Conservation (phyloP, 805 yeast species). For the Sugiyamaella smithiae region DNA sequence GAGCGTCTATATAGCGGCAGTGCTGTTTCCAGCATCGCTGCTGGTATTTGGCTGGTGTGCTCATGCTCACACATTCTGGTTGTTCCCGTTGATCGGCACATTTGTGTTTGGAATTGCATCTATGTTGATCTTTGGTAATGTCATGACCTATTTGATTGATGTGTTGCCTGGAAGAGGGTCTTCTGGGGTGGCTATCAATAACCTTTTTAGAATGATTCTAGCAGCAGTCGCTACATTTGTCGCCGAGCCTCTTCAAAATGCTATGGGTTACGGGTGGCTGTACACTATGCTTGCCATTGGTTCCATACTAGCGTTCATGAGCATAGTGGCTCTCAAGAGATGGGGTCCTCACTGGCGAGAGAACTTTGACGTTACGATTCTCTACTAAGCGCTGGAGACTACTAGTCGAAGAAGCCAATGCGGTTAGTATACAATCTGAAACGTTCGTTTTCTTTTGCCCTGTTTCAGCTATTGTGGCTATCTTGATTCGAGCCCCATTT, state of each 20-base stretch:
- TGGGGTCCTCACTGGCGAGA: slow-evolving; percentile 42
- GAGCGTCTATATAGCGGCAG: slow-evolving; percentile 65
- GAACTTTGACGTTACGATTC: slow-evolving; percentile 39
- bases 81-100: slow-evolving; percentile 75
- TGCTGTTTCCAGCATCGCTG: slow-evolving; percentile 59
- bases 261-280: slow-evolving; percentile 69
- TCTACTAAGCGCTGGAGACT: too few relatives aligned
- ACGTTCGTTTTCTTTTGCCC: not conserved
- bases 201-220: slow-evolving; percentile 64
- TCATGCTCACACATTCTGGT: slow-evolving; percentile 65
- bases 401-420: not conserved
- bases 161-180: slow-evolving; percentile 86
- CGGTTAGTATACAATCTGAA: not conserved
- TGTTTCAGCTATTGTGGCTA: not conserved
- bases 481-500: not conserved
- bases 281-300: slow-evolving; percentile 62
- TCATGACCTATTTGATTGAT: slow-evolving; percentile 78
- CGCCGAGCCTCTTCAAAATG: slow-evolving; percentile 64
- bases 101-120: slow-evolving; percentile 79
- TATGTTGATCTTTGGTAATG: slow-evolving; percentile 79
- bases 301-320: slow-evolving; percentile 19
- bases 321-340: slow-evolving; percentile 35
- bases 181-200: slow-evolving; percentile 82
- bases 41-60: slow-evolving; percentile 83
- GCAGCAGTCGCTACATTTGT: slow-evolving; percentile 78